Evolutionary conservation across 2,329 filamentous ascomycete genomes (phyloP).

Genomic region (Phyllosticta citriasiana): DNA sequence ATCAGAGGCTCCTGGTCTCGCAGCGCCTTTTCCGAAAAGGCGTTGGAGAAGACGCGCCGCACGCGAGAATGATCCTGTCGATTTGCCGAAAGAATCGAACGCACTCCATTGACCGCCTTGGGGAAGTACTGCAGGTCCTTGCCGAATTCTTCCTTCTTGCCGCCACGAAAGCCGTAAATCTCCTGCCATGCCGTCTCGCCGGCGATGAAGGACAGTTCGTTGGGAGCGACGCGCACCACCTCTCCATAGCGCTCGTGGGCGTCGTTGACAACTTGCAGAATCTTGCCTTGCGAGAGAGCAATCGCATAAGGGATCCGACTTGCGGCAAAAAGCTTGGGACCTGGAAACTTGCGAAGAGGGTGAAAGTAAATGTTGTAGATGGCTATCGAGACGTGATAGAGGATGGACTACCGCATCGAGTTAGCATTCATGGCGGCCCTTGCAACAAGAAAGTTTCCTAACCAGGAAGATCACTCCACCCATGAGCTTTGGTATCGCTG

Average conservation of each 20-base stretch:
- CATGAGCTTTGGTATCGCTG: neutral
- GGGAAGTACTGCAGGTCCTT: conserved; percentile 22
- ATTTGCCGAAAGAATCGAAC: conserved; percentile 28
- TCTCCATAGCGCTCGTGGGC: conserved; percentile 34
- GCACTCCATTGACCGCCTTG: conserved; percentile 22
- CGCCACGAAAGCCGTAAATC: conserved; percentile 24
- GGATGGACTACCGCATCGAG: neutral
- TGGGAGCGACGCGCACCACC: conserved; percentile 32
- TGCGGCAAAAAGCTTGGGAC: conserved; percentile 27
- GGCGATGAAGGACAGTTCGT: conserved; percentile 34
- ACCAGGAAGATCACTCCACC: conserved; percentile 1
- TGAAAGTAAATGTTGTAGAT: conserved; percentile 35
- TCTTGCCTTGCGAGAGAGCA: conserved; percentile 19
- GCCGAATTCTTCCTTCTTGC: conserved; percentile 15
- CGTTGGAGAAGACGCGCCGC: conserved; percentile 30
- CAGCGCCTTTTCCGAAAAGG: conserved; percentile 31
- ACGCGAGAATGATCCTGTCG: conserved; percentile 30
- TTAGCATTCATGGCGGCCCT: neutral
- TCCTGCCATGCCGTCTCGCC: conserved; percentile 32
- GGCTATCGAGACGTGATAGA: conserved; percentile 13
- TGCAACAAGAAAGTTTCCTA: neutral
- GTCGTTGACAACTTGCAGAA: conserved; percentile 17
- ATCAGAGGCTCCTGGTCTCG: conserved; percentile 31
- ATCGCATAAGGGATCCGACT: conserved; percentile 24
- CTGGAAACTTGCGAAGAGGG: conserved; percentile 34